A percentile compares a stretch with the other conserved stretches of the same genome.
Evolutionary conservation across 306 rosid species (phyloP).

Genomic region (Cicer pinnatifidum): DNA sequence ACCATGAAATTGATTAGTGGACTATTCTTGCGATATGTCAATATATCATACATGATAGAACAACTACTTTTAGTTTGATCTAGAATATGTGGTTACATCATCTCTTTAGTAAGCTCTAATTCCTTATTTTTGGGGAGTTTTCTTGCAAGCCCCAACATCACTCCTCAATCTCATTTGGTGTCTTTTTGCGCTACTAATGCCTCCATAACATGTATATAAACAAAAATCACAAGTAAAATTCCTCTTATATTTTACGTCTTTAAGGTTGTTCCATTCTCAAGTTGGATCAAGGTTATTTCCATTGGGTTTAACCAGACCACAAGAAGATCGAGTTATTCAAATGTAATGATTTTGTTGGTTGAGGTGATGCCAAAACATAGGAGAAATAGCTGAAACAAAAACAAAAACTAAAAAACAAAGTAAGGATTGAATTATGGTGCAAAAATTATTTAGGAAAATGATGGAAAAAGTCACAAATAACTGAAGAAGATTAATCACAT

Average conservation of each 20-base stretch:
- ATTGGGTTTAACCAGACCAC: neutral
- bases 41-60: neutral
- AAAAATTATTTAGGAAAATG: too few species aligned
- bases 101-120: neutral
- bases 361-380: neutral
- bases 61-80: neutral
- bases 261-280: neutral
- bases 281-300: neutral
- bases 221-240: neutral
- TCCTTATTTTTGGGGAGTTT: neutral
- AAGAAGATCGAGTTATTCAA: too few species aligned
- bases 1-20: neutral
- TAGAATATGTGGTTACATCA: neutral
- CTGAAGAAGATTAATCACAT: too few species aligned
- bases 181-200: neutral
- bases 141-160: neutral
- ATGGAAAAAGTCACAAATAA: too few species aligned
- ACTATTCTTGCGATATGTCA: too few species aligned
- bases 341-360: neutral
- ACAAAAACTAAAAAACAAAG: too few species aligned
- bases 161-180: neutral
- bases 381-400: too few species aligned
- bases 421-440: too few species aligned
- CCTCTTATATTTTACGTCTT: neutral
- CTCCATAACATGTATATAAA: neutral